Evolutionary conservation across 192 early-diverging fungal genomes (phyloP).

Genomic region (Dissophora globulifera): DNA sequence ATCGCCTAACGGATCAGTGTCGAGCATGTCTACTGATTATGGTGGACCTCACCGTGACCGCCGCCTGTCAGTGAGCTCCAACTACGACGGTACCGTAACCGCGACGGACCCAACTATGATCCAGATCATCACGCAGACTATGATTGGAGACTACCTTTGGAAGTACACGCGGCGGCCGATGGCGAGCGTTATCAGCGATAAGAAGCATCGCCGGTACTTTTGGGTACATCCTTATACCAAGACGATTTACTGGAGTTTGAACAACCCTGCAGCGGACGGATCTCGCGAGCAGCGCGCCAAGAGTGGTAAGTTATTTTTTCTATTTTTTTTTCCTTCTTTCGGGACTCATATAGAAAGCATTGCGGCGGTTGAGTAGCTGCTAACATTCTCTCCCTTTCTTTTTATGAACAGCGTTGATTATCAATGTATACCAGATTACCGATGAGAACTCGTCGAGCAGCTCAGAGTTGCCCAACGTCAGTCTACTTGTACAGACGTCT

Average conservation of each 20-base stretch:
- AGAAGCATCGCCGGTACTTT: constrained; percentile 77
- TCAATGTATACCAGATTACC: constrained; percentile 66
- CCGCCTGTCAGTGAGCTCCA: constrained; percentile 29
- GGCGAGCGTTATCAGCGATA: constrained; percentile 66
- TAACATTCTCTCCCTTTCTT: constrained; percentile 5
- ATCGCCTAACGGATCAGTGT: constrained; percentile 44
- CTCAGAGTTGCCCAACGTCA: constrained; percentile 64
- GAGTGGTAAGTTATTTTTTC: constrained; percentile 55
- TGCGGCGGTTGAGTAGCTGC: no score
- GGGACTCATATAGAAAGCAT: no score
- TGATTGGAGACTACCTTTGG: constrained; percentile 82
- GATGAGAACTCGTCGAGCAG: constrained; percentile 57
- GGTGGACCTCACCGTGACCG: constrained; percentile 18
- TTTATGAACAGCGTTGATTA: constrained; percentile 66
- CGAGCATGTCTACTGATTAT: constrained; percentile 48
- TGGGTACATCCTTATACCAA: constrained; percentile 87
- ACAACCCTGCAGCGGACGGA: constrained; percentile 66
- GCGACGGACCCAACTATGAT: constrained; percentile 72
- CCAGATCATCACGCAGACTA: constrained; percentile 76
- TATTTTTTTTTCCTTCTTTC: no score
- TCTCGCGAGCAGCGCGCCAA: constrained; percentile 58
- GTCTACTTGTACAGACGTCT: constrained; percentile 74
- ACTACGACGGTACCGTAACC: constrained; percentile 23
- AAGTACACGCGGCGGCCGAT: constrained; percentile 76
- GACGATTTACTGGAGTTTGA: constrained; percentile 79